Conservation (phyloP, 2,329 filamentous ascomycete species). For the Talaromyces sp. region DNA sequence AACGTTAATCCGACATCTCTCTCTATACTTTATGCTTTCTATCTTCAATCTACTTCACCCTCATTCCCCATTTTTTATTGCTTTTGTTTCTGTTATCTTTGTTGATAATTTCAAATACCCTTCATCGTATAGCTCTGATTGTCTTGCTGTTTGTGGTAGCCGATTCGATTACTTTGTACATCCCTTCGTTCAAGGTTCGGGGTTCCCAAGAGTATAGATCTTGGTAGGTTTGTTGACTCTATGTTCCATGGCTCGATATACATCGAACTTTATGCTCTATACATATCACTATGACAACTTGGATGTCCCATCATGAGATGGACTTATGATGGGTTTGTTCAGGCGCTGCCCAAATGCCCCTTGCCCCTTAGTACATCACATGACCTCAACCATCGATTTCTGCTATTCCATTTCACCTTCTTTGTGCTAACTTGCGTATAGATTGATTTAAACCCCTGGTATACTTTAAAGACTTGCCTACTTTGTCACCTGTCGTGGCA, state of each 20-base stretch:
- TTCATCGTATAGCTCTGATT: not conserved
- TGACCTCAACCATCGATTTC: not conserved
- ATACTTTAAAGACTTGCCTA: not conserved
- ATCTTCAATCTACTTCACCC: not conserved
- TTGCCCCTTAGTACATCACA: constrained; percentile 12
- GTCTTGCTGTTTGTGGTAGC: not conserved
- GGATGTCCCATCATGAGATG: too few relatives aligned
- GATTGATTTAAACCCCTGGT: not conserved
- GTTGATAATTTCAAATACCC: not conserved
- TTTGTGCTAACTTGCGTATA: not conserved
- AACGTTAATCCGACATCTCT: constrained; percentile 8
- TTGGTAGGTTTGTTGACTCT: not conserved
- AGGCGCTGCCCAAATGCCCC: not conserved
- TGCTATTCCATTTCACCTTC: not conserved
- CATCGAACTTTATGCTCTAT: not conserved
- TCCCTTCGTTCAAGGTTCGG: constrained; percentile 3
- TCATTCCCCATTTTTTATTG: not conserved
- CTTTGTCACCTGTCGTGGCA: too few relatives aligned
- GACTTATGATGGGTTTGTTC: not conserved
- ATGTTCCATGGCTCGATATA: not conserved
- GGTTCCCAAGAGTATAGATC: not conserved
- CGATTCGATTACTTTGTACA: not conserved
- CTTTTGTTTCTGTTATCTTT: not conserved
- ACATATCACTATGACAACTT: not conserved
- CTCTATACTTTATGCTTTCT: not conserved